These are phyloP conservation scores for Adansonia madagascariensis DNA, from an alignment of 441 rosid species.

Conservation along the genomic window DNA sequence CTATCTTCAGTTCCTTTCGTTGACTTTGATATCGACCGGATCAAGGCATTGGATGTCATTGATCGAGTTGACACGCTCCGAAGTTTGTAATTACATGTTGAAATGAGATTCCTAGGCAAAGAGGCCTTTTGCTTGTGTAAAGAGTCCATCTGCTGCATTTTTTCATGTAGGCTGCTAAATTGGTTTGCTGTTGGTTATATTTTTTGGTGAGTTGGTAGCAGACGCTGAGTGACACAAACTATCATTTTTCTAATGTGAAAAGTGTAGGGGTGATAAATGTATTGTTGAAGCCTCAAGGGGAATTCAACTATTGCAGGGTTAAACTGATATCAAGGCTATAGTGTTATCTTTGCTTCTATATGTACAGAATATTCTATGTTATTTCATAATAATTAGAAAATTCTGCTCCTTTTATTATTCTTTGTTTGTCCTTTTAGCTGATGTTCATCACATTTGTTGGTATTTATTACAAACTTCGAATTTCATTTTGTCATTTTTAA, in stretches of 20 bases:
- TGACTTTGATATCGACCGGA: conserved; percentile 71
- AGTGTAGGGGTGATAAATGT: conserved; percentile 24
- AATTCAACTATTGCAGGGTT: conserved; percentile 29
- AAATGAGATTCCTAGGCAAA: conserved; percentile 17
- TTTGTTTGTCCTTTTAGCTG: not conserved
- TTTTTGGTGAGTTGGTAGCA: conserved; percentile 17
- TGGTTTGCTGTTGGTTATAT: not conserved
- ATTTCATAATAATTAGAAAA: conserved; percentile 27
- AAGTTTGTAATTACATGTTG: conserved; percentile 40
- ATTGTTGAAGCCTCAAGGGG: conserved; percentile 17
- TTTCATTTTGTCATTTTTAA: not conserved
- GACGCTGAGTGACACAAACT: conserved; percentile 29
- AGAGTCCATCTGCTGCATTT: conserved; percentile 28
- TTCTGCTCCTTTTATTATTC: not conserved
- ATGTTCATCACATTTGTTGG: too few relatives aligned
- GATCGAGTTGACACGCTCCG: conserved; percentile 87
- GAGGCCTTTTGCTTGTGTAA: conserved; percentile 10
- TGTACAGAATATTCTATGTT: conserved; percentile 36
- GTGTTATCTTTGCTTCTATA: conserved; percentile 31
- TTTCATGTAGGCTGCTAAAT: conserved; percentile 21
- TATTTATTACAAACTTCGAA: not conserved
- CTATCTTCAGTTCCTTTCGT: conserved; percentile 74
- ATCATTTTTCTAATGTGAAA: conserved; percentile 29
- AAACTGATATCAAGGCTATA: conserved; percentile 31
- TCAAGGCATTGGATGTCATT: conserved; percentile 84